Conservation (phyloP, 441 rosid species). For the Erodium chrysanthum region DNA sequence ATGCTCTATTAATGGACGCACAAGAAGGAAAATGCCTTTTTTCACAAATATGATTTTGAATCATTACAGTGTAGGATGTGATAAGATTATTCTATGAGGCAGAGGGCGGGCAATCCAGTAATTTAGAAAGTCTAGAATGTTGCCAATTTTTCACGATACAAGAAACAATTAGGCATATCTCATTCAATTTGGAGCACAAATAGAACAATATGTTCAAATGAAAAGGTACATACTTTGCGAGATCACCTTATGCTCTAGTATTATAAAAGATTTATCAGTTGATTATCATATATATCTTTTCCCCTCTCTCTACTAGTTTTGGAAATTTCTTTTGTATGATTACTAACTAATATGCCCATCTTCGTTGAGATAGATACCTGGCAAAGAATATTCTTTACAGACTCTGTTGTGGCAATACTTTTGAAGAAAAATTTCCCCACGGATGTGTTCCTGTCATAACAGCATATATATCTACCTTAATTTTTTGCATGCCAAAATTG, state of each 20-base stretch:
- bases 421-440: slow-evolving; percentile 53
- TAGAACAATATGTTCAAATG: background rate
- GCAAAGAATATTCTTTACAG: slow-evolving; percentile 58
- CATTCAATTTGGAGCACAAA: background rate
- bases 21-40: too few species aligned
- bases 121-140: background rate
- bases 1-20: too few species aligned
- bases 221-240: background rate
- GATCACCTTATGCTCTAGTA: background rate
- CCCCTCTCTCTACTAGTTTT: too few species aligned
- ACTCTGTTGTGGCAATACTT: slow-evolving; percentile 50
- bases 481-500: background rate
- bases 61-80: too few species aligned
- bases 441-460: slow-evolving; percentile 54
- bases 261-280: background rate
- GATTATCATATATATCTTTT: too few species aligned
- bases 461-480: slow-evolving; percentile 9
- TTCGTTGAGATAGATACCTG: slow-evolving; percentile 37
- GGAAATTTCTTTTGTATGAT: background rate
- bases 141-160: background rate
- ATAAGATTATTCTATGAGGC: background rate
- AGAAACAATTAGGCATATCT: background rate
- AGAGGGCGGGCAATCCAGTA: background rate
- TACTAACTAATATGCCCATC: background rate
- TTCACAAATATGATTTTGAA: too few species aligned